Percentiles rank a stretch among this genome's conserved stretches.
phyloP scores from a whole-genome alignment of 768 basidiomycete species.

The Xanthoconium stramineum region DNA sequence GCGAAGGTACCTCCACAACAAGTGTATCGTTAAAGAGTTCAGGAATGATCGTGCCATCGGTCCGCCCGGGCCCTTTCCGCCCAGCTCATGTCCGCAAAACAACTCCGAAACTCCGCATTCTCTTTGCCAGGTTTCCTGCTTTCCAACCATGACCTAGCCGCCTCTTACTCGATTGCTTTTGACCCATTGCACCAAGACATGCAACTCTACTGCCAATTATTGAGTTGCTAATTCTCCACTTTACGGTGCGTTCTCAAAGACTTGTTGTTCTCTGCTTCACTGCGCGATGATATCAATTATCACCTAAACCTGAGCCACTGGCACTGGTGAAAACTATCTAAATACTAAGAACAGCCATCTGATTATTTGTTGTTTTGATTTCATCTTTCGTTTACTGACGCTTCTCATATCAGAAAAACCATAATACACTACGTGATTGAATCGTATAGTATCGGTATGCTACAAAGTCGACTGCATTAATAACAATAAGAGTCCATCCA shows the following conservation, averaged over 20 bases:
- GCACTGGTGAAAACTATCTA: slow-evolving; percentile 30
- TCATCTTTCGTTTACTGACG: slow-evolving; percentile 10
- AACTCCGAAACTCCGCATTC: not conserved
- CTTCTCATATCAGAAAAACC: slow-evolving; percentile 4
- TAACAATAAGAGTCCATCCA: not conserved
- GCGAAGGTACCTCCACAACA: too few relatives aligned
- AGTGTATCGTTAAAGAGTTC: too few relatives aligned
- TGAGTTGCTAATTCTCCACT: not conserved
- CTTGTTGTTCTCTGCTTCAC: not conserved
- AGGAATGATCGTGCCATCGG: too few relatives aligned
- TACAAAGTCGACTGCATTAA: not conserved
- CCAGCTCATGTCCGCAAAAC: too few relatives aligned
- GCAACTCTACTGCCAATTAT: too few relatives aligned
- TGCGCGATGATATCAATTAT: slow-evolving; percentile 22
- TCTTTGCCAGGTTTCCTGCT: too few relatives aligned
- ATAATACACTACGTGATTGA: not conserved
- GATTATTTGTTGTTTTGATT: slow-evolving; percentile 10
- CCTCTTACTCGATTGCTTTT: not conserved
- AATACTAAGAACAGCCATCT: slow-evolving; percentile 37
- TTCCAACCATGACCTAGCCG: too few relatives aligned
- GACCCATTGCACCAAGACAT: too few relatives aligned
- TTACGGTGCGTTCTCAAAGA: slow-evolving; percentile 6
- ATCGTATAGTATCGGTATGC: not conserved
- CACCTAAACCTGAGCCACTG: slow-evolving; percentile 29
- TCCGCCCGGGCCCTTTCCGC: too few relatives aligned